Evolutionary conservation across 2,329 filamentous ascomycete genomes (phyloP).

Genomic region (Fusarium pilosicola): DNA sequence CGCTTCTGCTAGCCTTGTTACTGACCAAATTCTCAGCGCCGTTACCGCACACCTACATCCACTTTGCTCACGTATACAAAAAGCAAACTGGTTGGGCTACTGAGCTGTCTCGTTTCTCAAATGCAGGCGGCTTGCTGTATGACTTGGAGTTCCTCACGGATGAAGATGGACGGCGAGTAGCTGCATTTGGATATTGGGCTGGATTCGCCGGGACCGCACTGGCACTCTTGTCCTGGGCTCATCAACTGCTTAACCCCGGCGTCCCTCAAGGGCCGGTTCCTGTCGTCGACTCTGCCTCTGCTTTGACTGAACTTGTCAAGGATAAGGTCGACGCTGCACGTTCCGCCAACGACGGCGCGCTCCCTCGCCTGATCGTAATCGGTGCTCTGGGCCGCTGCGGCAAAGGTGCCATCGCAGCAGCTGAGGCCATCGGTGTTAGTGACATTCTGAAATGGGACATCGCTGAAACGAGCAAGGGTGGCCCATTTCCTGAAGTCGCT

Average conservation of each 20-base stretch:
- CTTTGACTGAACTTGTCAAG: neutral
- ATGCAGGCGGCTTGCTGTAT: fast-evolving
- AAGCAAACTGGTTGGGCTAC: neutral
- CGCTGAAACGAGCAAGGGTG: neutral
- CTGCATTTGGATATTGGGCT: neutral
- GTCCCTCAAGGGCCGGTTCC: neutral
- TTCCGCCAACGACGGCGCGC: neutral
- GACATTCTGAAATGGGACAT: neutral
- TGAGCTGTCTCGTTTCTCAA: neutral
- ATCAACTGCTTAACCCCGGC: neutral
- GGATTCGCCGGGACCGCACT: neutral
- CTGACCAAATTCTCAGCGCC: neutral
- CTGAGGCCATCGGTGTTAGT: neutral
- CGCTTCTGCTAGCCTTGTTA: too few species aligned
- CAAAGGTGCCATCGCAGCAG: neutral
- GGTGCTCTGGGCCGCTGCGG: neutral
- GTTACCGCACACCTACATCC: neutral
- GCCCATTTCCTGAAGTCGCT: neutral
- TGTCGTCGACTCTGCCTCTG: neutral
- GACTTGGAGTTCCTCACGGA: neutral
- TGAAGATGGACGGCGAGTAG: neutral
- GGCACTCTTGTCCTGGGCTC: neutral
- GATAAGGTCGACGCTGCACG: neutral
- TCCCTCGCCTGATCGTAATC: neutral
- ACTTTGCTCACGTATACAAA: neutral